Conservation (phyloP, 495 filamentous ascomycete genomes). For the Letharia columbiana region DNA sequence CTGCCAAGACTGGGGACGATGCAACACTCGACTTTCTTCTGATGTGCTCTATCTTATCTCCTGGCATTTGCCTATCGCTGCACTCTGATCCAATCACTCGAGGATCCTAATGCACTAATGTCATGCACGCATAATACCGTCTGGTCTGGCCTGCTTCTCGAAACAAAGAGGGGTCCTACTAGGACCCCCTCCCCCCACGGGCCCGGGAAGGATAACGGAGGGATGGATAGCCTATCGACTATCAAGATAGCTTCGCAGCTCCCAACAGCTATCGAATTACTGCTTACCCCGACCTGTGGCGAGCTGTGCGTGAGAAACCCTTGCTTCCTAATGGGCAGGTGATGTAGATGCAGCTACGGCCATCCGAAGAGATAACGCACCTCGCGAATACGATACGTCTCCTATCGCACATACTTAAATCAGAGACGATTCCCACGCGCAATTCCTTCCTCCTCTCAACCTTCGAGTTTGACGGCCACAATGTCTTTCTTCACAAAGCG, state of each 20-base stretch:
- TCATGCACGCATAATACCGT: neutral
- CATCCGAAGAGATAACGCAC: neutral
- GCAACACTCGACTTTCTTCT: neutral
- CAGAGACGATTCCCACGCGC: neutral
- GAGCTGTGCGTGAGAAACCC: neutral
- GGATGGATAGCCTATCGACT: neutral
- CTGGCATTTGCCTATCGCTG: neutral
- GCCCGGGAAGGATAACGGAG: neutral
- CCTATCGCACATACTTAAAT: neutral
- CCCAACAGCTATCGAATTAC: neutral
- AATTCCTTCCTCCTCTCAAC: neutral
- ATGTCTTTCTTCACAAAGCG: conserved; percentile 14
- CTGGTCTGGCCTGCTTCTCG: neutral
- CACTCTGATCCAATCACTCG: neutral
- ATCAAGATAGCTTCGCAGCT: neutral
- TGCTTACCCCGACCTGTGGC: neutral
- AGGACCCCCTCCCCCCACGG: neutral
- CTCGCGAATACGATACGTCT: neutral
- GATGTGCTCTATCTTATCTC: neutral
- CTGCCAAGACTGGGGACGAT: neutral
- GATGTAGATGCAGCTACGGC: neutral
- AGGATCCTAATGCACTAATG: neutral
- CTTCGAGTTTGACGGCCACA: neutral
- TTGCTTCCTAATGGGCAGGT: neutral
- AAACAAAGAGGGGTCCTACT: neutral